Percentiles rank a stretch among this genome's conserved stretches.
Evolutionary conservation across 23 red algal species (phyloP).

Genomic region (Chondrus crispus): DNA sequence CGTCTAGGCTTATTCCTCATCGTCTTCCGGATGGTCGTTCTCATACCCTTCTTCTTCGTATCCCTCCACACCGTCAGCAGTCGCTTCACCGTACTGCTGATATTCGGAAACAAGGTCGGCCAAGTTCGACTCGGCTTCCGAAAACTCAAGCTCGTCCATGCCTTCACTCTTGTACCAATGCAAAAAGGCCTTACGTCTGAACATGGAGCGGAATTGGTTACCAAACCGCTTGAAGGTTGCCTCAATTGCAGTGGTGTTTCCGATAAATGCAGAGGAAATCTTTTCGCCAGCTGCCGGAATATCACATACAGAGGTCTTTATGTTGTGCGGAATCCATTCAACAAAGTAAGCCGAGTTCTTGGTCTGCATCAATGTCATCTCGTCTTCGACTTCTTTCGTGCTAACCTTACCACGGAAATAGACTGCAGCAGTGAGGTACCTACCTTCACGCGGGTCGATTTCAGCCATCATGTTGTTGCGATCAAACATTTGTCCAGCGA

Average conservation of each 20-base stretch:
- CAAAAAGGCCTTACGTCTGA: constrained; percentile 97
- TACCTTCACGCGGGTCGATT: constrained; percentile 94
- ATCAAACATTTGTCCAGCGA: constrained; percentile 95
- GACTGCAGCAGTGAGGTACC: constrained; percentile 94
- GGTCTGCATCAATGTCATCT: constrained; percentile 84
- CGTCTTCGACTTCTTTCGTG: constrained; percentile 97
- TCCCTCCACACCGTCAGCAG: constrained; percentile 8
- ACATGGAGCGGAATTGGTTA: constrained; percentile 93
- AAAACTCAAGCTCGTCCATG: constrained; percentile 99
- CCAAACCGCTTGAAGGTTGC: constrained; percentile 92
- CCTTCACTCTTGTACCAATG: constrained; percentile 99
- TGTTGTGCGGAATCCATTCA: constrained; percentile 99
- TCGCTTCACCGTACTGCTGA: constrained; percentile 87
- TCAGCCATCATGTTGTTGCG: constrained; percentile 94
- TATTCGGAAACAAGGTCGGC: constrained; percentile 91
- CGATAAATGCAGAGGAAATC: constrained; percentile 85
- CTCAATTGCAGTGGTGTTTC: constrained; percentile 94
- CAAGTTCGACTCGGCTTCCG: constrained; percentile 99
- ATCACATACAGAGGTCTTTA: constrained; percentile 93
- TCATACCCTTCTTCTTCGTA: constrained; percentile 36
- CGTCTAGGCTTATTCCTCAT: no score
- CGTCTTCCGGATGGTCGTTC: neutral
- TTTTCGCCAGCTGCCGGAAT: constrained; percentile 77
- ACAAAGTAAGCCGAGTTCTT: constrained; percentile 96
- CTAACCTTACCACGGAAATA: constrained; percentile 98